Percentiles rank a stretch among this genome's conserved stretches.
phyloP scores from a whole-genome alignment of 1,284 basidiomycete genomes.

The Fomitopsis schrenkii region DNA sequence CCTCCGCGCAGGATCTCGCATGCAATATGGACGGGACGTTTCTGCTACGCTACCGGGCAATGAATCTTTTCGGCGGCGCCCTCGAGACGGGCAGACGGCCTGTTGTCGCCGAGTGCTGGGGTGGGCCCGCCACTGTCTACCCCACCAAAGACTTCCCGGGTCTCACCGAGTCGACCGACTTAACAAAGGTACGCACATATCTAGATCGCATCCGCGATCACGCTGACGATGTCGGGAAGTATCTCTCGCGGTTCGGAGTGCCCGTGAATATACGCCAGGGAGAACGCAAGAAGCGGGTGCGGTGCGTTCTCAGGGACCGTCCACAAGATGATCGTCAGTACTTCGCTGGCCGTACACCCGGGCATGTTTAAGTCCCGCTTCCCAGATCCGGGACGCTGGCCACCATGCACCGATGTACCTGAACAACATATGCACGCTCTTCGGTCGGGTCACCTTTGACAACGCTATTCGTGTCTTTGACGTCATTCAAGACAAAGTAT shows the following conservation, averaged over 20 bases:
- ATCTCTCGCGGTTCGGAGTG: not conserved
- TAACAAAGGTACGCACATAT: slow-evolving; percentile 56
- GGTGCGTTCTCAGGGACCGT: not conserved
- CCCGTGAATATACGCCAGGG: not conserved
- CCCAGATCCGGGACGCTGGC: too few relatives aligned
- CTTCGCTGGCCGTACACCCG: too few relatives aligned
- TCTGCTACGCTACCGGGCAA: not conserved
- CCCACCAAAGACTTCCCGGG: slow-evolving; percentile 78
- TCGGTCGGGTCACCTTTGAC: too few relatives aligned
- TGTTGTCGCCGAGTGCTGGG: slow-evolving; percentile 10
- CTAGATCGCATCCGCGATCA: not conserved
- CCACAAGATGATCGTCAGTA: too few relatives aligned
- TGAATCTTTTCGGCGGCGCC: not conserved
- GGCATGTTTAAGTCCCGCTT: too few relatives aligned
- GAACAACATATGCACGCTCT: too few relatives aligned
- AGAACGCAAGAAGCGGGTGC: not conserved
- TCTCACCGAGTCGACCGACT: slow-evolving; percentile 59
- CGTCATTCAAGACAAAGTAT: too few relatives aligned
- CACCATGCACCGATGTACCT: too few relatives aligned
- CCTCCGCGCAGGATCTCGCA: not conserved
- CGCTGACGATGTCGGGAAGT: not conserved
- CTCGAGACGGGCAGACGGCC: not conserved
- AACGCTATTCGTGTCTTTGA: too few relatives aligned
- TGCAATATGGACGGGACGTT: not conserved
- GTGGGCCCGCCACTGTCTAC: slow-evolving; percentile 55